A percentile compares a stretch with the other conserved stretches of the same genome.
phyloP scores from a whole-genome alignment of 345 rosid genomes.

The Punica granatum region DNA sequence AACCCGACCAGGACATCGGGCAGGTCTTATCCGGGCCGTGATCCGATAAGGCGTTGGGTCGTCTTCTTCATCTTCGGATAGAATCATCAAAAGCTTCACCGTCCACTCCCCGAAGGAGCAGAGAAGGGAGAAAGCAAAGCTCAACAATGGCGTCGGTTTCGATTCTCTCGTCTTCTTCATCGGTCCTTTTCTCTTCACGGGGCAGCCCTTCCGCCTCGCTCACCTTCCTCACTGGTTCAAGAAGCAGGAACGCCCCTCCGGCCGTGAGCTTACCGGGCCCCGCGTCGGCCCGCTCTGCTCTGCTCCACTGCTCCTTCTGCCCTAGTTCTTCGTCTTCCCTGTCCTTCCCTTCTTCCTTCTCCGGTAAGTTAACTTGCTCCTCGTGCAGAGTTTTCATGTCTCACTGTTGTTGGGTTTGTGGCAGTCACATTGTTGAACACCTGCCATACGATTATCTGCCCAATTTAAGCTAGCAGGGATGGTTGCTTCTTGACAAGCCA shows the following conservation, averaged over 20 bases:
- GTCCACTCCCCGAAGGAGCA: not conserved
- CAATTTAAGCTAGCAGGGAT: not conserved
- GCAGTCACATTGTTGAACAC: not conserved
- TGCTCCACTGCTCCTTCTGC: slow-evolving; percentile 58
- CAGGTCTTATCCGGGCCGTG: too few species aligned
- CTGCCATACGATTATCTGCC: not conserved
- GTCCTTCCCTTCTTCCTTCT: slow-evolving; percentile 41
- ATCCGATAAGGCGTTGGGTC: too few species aligned
- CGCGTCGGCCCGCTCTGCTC: slow-evolving; percentile 26
- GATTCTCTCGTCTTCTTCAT: slow-evolving; percentile 24
- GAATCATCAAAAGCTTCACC: too few species aligned
- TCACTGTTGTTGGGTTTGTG: not conserved
- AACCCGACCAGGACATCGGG: too few species aligned
- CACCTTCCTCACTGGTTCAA: slow-evolving; percentile 30
- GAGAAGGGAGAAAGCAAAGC: too few species aligned
- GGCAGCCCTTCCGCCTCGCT: slow-evolving; percentile 50
- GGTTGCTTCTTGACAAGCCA: too few species aligned
- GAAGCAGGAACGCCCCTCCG: slow-evolving; percentile 17
- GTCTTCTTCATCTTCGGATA: too few species aligned
- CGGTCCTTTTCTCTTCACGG: slow-evolving; percentile 28
- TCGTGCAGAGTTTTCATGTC: not conserved
- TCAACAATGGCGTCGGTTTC: slow-evolving; percentile 53
- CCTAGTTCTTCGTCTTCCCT: slow-evolving; percentile 28
- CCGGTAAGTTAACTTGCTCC: slow-evolving; percentile 28
- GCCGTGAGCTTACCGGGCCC: slow-evolving; percentile 20